Evolutionary conservation across 2,329 filamentous ascomycete genomes (phyloP), one percentile per base, ranked within the genome.

Genomic region (Rhynchosporium agropyri): DNA sequence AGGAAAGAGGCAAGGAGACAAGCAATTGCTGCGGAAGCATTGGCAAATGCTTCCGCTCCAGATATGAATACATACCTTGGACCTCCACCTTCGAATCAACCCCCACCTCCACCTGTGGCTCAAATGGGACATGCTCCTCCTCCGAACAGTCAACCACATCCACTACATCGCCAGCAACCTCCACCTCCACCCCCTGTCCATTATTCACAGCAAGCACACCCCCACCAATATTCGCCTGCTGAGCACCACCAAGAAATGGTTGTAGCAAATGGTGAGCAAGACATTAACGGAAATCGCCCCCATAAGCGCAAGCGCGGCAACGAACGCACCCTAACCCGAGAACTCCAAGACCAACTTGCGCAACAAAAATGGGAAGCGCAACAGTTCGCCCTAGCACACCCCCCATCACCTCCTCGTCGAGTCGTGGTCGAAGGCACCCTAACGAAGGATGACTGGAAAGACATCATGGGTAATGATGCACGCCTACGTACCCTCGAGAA

Each of bases 381-480:
- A 46, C 65, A 69, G 33, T 69, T 68, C 46, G 46, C 62, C n/a
- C 9, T 66, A 28, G 63, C 64, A 3, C 63, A 64, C 33, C 70
- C 68, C 28, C 65, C 70, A 12, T 69, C 71, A 53, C 70, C 70
- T 36, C 69, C 71, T 28, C 68, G 67, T 55, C 64, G 70, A 58
- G 72, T 74, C 12, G 56, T 74, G 10, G 68, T 74, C 15, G 72
- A 74, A 65, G 72, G 72, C 0, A 65, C 68, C 45, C 55, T 74
- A 51, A 72, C 70, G 3, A 74, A 74, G 60, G 72, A 74, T 54
- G 72, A 74, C 51, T 74, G 72, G 72, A 60, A 67, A 38, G 72
- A 74, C 10, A 69, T 74, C 33, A 74, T 74, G 71, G 71, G 71
- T 63, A 74, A 71, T 29, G 72, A 74, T 36, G 69, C 72, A 42